Percentiles rank a stretch among this genome's conserved stretches.
phyloP scores from a whole-genome alignment of 2,329 filamentous ascomycete species.

The Pochonia chlamydosporia region DNA sequence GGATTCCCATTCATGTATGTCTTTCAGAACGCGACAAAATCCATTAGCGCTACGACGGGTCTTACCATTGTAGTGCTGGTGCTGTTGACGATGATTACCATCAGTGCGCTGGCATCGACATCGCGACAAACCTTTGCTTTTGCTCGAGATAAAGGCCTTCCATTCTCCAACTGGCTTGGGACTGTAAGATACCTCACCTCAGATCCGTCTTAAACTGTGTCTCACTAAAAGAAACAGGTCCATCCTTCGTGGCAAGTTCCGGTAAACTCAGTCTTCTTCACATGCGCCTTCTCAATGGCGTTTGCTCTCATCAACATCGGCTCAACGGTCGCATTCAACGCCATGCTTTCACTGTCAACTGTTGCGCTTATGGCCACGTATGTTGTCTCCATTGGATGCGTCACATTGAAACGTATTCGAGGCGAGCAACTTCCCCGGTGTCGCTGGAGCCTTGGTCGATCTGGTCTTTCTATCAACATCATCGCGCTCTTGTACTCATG shows the following conservation, averaged over 20 bases:
- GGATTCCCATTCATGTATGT: conserved; percentile 24
- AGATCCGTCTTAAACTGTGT: not conserved
- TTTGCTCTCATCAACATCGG: conserved; percentile 28
- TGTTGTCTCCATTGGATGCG: conserved; percentile 25
- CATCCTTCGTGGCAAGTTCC: conserved; percentile 21
- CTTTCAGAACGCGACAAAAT: conserved; percentile 19
- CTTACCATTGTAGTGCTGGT: conserved; percentile 20
- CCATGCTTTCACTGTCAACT: conserved; percentile 26
- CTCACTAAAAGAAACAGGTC: not conserved
- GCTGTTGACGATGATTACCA: conserved; percentile 18
- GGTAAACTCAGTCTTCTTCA: conserved; percentile 24
- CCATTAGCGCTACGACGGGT: conserved; percentile 15
- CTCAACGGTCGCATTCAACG: conserved; percentile 26
- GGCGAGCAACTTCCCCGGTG: conserved; percentile 25
- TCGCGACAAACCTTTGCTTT: conserved; percentile 26
- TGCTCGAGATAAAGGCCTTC: conserved; percentile 27
- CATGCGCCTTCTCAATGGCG: conserved; percentile 20
- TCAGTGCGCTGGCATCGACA: conserved; percentile 22
- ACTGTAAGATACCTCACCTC: conserved; percentile 1
- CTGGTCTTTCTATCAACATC: conserved; percentile 32
- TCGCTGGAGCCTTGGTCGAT: conserved; percentile 30
- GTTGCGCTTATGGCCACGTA: conserved; percentile 27
- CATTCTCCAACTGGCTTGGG: conserved; percentile 14
- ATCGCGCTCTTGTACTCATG: conserved; percentile 15
- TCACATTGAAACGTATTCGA: conserved; percentile 26